Conservation (phyloP, 768 basidiomycete species). For the Scleroderma citrinum region DNA sequence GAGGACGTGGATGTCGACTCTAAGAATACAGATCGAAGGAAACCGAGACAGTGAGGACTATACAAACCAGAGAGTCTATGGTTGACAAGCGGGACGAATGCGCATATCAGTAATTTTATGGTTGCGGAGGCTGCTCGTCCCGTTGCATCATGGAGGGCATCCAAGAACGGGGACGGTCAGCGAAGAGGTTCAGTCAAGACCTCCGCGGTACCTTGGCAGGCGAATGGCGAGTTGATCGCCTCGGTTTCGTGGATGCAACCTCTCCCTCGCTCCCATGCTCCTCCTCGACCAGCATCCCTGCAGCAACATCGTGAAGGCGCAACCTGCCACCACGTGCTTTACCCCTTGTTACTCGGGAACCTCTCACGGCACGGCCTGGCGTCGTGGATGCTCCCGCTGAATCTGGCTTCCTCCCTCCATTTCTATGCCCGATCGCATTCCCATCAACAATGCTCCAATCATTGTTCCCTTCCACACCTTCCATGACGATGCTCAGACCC, state of each 20-base stretch:
- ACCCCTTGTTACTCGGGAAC: slow-evolving; percentile 8
- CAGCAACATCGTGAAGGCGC: slow-evolving; percentile 21
- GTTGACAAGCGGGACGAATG: no score
- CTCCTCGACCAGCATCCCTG: slow-evolving; percentile 24
- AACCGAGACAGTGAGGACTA: no score
- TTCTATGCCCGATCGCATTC: neutral
- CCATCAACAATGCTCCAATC: neutral
- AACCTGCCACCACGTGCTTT: slow-evolving; percentile 18
- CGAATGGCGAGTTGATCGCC: slow-evolving; percentile 31
- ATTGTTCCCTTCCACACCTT: neutral
- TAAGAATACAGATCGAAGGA: no score
- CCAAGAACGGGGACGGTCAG: neutral
- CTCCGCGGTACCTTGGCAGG: slow-evolving; percentile 27
- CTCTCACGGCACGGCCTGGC: slow-evolving; percentile 7
- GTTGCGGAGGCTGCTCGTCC: no score
- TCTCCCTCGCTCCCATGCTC: slow-evolving; percentile 20
- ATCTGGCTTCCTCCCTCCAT: neutral
- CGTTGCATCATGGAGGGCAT: slow-evolving; percentile 2
- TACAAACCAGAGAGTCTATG: no score
- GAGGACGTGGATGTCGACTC: no score
- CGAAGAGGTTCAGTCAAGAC: slow-evolving; percentile 2
- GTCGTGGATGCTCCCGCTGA: neutral
- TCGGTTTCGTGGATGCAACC: slow-evolving; percentile 16
- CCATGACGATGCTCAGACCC: neutral
- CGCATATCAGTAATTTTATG: no score